Base-by-base conservation (phyloP, 2,329 filamentous ascomycete genomes). In the Colletotrichum abscissum region DNA sequence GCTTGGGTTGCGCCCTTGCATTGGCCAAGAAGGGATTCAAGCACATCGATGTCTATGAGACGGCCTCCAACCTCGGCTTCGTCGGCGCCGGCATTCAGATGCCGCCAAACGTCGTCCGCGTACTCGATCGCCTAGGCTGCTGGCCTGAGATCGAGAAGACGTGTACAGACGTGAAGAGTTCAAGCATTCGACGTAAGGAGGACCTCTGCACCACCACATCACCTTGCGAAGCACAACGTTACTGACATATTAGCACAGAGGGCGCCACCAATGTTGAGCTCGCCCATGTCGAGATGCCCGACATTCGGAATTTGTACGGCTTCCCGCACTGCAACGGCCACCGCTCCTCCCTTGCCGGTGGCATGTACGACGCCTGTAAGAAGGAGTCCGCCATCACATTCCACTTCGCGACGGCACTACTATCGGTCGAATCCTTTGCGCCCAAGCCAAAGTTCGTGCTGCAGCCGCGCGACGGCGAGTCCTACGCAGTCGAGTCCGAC, bases 81-180 rank as follows among this genome's bases (percentile, higher is more conserved):
- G 93, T 96, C 1, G 94, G 94, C 28, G 94, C 94, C 1, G 94
- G 94, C 5, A 96, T 97, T 76, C 94, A 97, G 80, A 87, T 96
- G 71, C 93, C 94, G 0, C 94, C 94, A 0, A 97, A 97, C 76
- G 93, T 96, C 88, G 91, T 92, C 4, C 89, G 93, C 2, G 93
- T 97, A 9, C 87, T 97, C 14, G 92, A 94, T 78, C 85, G 88
- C 16, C 84, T 95, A 52, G 94, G 92, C 11, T 92, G 93, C 72
- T 96, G 94, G 93, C 83, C 88, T 22, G 86, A 88, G 19, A 94
- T 97, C 74, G 90, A 90, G 75, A 88, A 86, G 49, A 93, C 95
- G 80, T 92, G 93, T 3, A 93, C 94, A 0, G 88, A 92, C 72
- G 88, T 95, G 72, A 88, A 87, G 72, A 91, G 92, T 71, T 94